phyloP scores from a whole-genome alignment of 352 stramenopile species.

The Aphanomyces cochlioides region DNA sequence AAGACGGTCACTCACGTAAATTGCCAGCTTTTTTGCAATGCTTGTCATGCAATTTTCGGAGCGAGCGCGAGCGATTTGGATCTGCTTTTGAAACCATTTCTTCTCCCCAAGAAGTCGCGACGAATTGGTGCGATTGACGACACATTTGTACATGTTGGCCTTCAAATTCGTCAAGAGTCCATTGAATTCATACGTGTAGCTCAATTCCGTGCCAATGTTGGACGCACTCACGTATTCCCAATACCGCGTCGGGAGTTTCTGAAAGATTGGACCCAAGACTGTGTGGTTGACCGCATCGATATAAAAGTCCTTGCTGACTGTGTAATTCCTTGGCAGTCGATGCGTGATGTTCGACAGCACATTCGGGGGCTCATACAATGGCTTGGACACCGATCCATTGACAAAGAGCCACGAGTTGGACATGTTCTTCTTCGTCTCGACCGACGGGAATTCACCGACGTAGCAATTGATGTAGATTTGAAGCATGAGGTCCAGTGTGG shows the following conservation, averaged over 20 bases:
- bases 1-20: background rate
- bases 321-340: slow-evolving; percentile 1
- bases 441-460: slow-evolving; percentile 11
- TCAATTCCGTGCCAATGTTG: slow-evolving; percentile 3
- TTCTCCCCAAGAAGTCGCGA: no score
- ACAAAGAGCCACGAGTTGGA: background rate
- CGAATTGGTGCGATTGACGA: background rate
- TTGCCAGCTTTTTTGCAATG: background rate
- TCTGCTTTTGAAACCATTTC: no score
- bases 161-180: slow-evolving; percentile 14
- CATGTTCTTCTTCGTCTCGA: background rate
- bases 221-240: slow-evolving; percentile 21
- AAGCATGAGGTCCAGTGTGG: slow-evolving; percentile 21
- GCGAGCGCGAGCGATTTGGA: background rate
- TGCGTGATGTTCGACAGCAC: slow-evolving; percentile 4
- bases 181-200: slow-evolving; percentile 25
- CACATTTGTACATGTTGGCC: slow-evolving; percentile 16
- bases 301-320: background rate
- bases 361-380: background rate
- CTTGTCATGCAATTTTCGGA: background rate
- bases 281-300: slow-evolving; percentile 20
- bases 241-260: slow-evolving; percentile 5
- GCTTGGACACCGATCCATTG: background rate
- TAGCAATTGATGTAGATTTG: slow-evolving; percentile 30
- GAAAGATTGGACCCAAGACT: slow-evolving; percentile 18